Percentiles rank a stretch among this genome's conserved stretches.
Evolutionary conservation across 78 protist species (phyloP).

Genomic region (Dictyostelium purpureum): DNA sequence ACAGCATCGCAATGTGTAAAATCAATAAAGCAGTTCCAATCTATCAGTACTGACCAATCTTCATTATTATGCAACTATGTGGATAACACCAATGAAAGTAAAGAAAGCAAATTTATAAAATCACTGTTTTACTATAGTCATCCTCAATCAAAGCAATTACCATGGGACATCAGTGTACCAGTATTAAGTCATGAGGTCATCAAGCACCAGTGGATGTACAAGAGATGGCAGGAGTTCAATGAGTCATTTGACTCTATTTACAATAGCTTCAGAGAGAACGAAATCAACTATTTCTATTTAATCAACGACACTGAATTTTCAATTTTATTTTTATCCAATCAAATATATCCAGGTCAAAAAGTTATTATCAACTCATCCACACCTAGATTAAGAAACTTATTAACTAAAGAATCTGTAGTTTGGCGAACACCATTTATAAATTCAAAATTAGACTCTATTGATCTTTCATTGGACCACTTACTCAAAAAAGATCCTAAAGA

Average conservation of each 20-base stretch:
- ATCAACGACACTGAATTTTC: neutral
- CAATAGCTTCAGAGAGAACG: neutral
- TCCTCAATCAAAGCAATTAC: neutral
- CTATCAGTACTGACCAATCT: too few relatives aligned
- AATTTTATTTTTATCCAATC: neutral
- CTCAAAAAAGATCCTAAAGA: neutral
- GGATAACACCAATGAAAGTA: neutral
- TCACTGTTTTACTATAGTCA: neutral
- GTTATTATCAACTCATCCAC: slow-evolving; percentile 39
- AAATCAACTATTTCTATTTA: slow-evolving; percentile 5
- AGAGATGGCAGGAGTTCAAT: neutral
- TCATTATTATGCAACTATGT: neutral
- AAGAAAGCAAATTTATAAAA: neutral
- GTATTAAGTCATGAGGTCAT: neutral
- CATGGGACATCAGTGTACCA: neutral
- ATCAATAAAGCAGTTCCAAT: neutral
- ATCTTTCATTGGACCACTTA: neutral
- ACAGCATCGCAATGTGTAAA: neutral
- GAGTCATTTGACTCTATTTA: slow-evolving; percentile 10
- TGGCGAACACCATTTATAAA: slow-evolving; percentile 58
- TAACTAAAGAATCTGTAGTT: neutral
- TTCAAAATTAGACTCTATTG: neutral
- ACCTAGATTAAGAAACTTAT: slow-evolving; percentile 7
- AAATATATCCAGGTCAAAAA: neutral
- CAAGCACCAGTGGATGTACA: neutral